Percentiles rank a stretch among this genome's conserved stretches.
Conservation (phyloP, 257 asterid species). For the Salvia splendens region DNA sequence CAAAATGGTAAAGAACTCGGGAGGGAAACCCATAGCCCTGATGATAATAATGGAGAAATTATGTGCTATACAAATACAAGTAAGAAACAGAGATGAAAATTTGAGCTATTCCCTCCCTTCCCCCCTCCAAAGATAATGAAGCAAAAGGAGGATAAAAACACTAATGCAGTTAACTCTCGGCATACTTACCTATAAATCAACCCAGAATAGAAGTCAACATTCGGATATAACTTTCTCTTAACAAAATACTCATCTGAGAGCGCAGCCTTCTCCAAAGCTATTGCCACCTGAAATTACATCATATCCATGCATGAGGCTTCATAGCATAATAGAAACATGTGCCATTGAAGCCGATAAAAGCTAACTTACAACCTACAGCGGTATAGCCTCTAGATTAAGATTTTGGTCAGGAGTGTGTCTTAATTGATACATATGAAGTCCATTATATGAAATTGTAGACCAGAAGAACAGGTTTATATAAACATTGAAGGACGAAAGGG, state of each 20-base stretch:
- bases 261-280: conserved; percentile 97
- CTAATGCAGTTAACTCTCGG: not conserved
- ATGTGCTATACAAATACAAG: not conserved
- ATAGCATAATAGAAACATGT: conserved; percentile 4
- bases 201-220: conserved; percentile 97
- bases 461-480: no score
- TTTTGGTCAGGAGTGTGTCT: no score
- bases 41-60: conserved; percentile 22
- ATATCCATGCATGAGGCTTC: conserved; percentile 18
- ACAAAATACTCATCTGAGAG: conserved; percentile 89
- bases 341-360: not conserved
- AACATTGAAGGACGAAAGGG: no score
- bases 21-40: conserved; percentile 99
- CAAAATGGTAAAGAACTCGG: conserved; percentile 93
- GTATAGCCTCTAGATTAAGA: no score
- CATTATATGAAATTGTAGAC: no score
- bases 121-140: not conserved
- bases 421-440: no score
- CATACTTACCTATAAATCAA: conserved; percentile 88
- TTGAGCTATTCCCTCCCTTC: not conserved
- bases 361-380: not conserved
- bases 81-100: not conserved
- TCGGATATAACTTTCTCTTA: conserved; percentile 95
- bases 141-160: not conserved
- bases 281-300: conserved; percentile 71